Evolutionary conservation across 2,329 filamentous ascomycete species (phyloP).

Genomic region (Madurella mycetomatis): DNA sequence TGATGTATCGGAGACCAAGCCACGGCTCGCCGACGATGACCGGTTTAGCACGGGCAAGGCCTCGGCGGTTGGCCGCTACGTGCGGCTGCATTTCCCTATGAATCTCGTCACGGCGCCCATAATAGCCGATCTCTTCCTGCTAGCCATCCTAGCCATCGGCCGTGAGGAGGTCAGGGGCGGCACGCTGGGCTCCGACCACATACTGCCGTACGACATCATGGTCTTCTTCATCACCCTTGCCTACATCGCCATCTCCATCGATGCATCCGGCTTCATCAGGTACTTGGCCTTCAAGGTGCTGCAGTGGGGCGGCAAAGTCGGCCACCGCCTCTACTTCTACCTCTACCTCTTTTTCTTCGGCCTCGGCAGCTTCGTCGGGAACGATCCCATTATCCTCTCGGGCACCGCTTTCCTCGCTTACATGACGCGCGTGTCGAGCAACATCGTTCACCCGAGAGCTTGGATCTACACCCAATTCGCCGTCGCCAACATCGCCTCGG

Average conservation of each 20-base stretch:
- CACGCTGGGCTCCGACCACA: slow-evolving; percentile 60
- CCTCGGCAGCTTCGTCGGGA: slow-evolving; percentile 65
- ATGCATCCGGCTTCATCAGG: slow-evolving; percentile 68
- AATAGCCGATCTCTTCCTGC: slow-evolving; percentile 65
- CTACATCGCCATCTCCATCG: slow-evolving; percentile 74
- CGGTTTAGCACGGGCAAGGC: slow-evolving; percentile 29
- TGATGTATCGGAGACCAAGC: slow-evolving; percentile 21
- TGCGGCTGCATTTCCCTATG: slow-evolving; percentile 56
- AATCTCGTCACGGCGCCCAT: slow-evolving; percentile 69
- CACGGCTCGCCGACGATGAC: neutral
- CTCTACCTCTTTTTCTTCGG: slow-evolving; percentile 69
- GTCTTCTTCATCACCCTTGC: slow-evolving; percentile 68
- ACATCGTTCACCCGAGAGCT: slow-evolving; percentile 65
- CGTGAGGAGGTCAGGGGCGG: slow-evolving; percentile 63
- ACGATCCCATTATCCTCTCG: slow-evolving; percentile 70
- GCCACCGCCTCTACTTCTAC: slow-evolving; percentile 66
- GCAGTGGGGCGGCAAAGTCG: slow-evolving; percentile 61
- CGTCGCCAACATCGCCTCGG: slow-evolving; percentile 68
- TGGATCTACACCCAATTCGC: slow-evolving; percentile 73
- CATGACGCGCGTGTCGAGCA: slow-evolving; percentile 70
- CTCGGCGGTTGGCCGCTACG: slow-evolving; percentile 34
- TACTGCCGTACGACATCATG: slow-evolving; percentile 69
- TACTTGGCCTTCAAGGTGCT: slow-evolving; percentile 68
- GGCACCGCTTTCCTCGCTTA: slow-evolving; percentile 72
- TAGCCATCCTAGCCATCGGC: slow-evolving; percentile 66